Conservation (phyloP, 2,329 filamentous ascomycete genomes). For the Sphaerulina vaccinii region DNA sequence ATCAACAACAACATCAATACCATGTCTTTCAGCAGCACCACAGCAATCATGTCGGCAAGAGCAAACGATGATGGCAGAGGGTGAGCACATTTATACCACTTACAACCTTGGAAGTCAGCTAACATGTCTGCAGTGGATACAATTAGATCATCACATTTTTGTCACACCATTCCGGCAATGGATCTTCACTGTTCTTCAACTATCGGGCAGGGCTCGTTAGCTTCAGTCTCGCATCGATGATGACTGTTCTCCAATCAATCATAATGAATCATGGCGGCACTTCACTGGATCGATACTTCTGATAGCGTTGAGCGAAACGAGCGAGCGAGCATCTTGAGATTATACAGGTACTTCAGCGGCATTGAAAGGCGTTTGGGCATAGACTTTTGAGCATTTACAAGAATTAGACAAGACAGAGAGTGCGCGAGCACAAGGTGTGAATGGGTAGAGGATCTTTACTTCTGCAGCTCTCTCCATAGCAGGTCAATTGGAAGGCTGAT, state of each 20-base stretch:
- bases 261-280: background rate
- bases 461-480: background rate
- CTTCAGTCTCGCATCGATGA: background rate
- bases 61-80: constrained; percentile 34
- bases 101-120: constrained; percentile 14
- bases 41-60: background rate
- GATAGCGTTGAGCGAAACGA: constrained; percentile 2
- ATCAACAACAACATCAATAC: no score
- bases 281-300: background rate
- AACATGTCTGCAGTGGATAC: constrained; percentile 25
- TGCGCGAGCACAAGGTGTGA: constrained; percentile 1
- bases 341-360: constrained; percentile 2
- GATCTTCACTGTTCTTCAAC: background rate
- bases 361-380: constrained; percentile 12
- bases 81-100: constrained; percentile 16
- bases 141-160: constrained; percentile 18
- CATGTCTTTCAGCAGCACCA: background rate
- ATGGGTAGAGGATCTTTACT: background rate
- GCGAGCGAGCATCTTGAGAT: background rate
- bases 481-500: no score
- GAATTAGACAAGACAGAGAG: background rate
- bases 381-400: constrained; percentile 5
- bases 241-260: background rate
- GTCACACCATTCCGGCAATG: constrained; percentile 12
- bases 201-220: constrained; percentile 21